Percentiles rank a stretch among this genome's conserved stretches.
phyloP scores from a whole-genome alignment of 129 eudicot genomes.

The Artemisia tridentata region DNA sequence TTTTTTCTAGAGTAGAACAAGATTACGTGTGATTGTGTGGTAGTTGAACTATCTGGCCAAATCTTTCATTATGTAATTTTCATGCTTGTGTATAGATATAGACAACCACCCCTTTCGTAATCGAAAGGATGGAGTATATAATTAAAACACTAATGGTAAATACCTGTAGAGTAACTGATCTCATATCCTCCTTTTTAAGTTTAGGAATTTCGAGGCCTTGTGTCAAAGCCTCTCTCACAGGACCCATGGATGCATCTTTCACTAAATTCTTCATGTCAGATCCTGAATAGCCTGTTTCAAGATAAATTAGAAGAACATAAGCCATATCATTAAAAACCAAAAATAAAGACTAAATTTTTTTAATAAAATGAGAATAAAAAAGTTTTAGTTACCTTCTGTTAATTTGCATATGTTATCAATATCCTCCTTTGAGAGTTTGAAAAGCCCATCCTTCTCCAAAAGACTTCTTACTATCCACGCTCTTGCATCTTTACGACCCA shows the following conservation, averaged over 20 bases:
- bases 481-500: constrained; percentile 67
- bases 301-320: constrained; percentile 17
- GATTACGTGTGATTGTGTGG: too few relatives aligned
- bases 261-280: constrained; percentile 97
- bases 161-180: constrained; percentile 79
- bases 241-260: constrained; percentile 98
- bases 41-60: too few relatives aligned
- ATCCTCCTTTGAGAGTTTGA: constrained; percentile 70
- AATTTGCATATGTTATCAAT: constrained; percentile 58
- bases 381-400: constrained; percentile 56
- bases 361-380: background rate
- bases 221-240: constrained; percentile 77
- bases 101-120: too few relatives aligned
- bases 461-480: constrained; percentile 81
- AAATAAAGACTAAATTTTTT: too few relatives aligned
- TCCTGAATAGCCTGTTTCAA: constrained; percentile 67
- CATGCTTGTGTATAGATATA: too few relatives aligned
- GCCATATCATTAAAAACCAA: too few relatives aligned
- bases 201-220: constrained; percentile 68
- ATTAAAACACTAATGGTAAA: too few relatives aligned
- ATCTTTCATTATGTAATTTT: too few relatives aligned
- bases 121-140: too few relatives aligned
- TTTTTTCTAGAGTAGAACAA: too few relatives aligned
- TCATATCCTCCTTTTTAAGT: constrained; percentile 84
- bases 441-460: constrained; percentile 76